A percentile compares a stretch with the other conserved stretches of the same genome.
Conservation (phyloP, 805 yeast species). For the Yamadazyma akitaensis region DNA sequence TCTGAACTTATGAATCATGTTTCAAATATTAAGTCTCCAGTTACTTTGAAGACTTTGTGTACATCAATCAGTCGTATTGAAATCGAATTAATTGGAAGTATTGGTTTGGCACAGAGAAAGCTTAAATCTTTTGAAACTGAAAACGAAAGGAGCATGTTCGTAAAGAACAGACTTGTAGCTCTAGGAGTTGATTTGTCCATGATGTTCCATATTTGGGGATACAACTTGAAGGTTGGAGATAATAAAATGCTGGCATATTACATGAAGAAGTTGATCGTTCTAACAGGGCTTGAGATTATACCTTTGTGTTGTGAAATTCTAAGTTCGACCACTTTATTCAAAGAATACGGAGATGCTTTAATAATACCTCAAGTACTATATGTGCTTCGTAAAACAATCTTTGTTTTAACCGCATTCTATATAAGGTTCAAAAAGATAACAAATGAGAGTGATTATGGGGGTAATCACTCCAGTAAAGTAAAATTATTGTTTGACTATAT, state of each 20-base stretch:
- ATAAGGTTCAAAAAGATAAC: slow-evolving; percentile 16
- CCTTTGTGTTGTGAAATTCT: slow-evolving; percentile 31
- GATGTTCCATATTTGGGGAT: slow-evolving; percentile 31
- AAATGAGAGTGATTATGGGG: background rate
- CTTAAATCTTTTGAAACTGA: background rate
- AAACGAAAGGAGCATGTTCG: background rate
- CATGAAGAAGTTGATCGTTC: slow-evolving; percentile 27
- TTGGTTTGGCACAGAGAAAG: no score
- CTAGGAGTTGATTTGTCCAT: slow-evolving; percentile 16
- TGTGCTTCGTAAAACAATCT: slow-evolving; percentile 23
- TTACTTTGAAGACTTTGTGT: no score
- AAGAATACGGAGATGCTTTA: slow-evolving; percentile 29
- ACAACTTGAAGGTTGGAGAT: slow-evolving; percentile 32
- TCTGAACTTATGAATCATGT: no score
- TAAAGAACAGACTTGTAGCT: background rate
- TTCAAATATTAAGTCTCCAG: no score
- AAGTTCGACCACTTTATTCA: slow-evolving; percentile 33
- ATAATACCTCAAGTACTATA: slow-evolving; percentile 35
- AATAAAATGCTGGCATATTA: slow-evolving; percentile 29
- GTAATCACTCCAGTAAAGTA: background rate
- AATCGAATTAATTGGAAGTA: no score
- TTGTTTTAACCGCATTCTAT: slow-evolving; percentile 21
- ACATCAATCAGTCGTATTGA: no score
- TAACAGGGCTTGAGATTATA: slow-evolving; percentile 27
- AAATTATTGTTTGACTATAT: background rate